Percentiles rank a stretch among this genome's conserved stretches.
Evolutionary conservation across 768 basidiomycete genomes (phyloP).

Genomic region (Tulasnella sp.): DNA sequence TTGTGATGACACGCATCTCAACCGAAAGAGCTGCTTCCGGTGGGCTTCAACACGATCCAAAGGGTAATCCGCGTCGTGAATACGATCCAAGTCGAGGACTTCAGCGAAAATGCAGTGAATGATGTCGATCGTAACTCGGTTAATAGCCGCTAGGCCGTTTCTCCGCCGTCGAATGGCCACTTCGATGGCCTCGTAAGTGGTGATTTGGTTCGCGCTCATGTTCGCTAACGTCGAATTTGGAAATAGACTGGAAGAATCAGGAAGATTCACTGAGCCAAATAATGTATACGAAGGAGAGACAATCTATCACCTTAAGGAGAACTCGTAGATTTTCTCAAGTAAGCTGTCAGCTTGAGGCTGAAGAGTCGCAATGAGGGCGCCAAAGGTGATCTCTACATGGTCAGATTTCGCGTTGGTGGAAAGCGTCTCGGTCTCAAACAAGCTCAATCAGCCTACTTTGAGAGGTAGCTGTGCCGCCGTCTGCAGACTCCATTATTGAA

Average conservation of each 20-base stretch:
- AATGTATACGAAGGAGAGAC: neutral
- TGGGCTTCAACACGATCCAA: neutral
- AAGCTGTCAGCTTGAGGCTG: neutral
- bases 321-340: neutral
- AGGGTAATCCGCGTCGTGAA: neutral
- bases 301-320: neutral
- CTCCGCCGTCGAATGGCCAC: neutral
- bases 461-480: neutral
- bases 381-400: neutral
- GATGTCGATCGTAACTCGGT: neutral
- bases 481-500: neutral
- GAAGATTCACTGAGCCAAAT: neutral
- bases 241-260: neutral
- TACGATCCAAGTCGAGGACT: neutral
- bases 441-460: neutral
- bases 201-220: neutral
- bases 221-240: neutral
- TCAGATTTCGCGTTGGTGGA: neutral
- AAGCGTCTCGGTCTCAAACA: neutral
- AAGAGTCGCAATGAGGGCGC: neutral
- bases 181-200: neutral
- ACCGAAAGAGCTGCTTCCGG: neutral
- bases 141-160: neutral
- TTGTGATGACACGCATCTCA: neutral
- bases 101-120: neutral